Percentiles rank a stretch among this genome's conserved stretches.
Conservation (phyloP, 1,284 basidiomycete species). For the Hemileia vastatrix region DNA sequence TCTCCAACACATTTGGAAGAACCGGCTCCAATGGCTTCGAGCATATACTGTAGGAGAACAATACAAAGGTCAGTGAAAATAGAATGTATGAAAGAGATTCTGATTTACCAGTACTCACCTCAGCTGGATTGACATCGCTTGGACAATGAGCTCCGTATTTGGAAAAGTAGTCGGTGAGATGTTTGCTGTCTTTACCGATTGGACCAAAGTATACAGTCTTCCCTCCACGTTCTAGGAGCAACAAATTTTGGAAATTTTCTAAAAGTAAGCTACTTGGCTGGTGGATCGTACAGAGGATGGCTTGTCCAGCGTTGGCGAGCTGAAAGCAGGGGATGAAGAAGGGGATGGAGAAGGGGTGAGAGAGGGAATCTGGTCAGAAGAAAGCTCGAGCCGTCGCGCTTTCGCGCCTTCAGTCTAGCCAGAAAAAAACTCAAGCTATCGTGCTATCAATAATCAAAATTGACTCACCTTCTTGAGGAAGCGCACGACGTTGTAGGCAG, state of each 20-base stretch:
- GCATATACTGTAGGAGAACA: slow-evolving; percentile 38
- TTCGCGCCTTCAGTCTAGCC: slow-evolving; percentile 1
- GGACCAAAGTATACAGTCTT: slow-evolving; percentile 56
- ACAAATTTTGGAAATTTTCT: slow-evolving; percentile 54
- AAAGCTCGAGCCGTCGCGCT: too few relatives aligned
- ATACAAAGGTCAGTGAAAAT: background rate
- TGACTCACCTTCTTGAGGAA: slow-evolving; percentile 55
- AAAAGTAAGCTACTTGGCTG: slow-evolving; percentile 58
- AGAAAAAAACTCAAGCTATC: slow-evolving; percentile 41
- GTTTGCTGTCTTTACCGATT: slow-evolving; percentile 50
- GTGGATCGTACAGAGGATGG: slow-evolving; percentile 52
- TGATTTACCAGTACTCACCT: slow-evolving; percentile 45
- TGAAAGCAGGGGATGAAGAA: slow-evolving; percentile 72
- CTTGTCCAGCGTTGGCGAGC: slow-evolving; percentile 73
- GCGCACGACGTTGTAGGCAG: slow-evolving; percentile 71
- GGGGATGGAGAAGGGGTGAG: too few relatives aligned
- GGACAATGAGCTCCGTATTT: slow-evolving; percentile 51
- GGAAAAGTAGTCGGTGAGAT: slow-evolving; percentile 52
- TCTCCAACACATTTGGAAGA: slow-evolving; percentile 49
- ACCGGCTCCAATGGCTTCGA: slow-evolving; percentile 46
- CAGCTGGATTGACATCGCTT: slow-evolving; percentile 50
- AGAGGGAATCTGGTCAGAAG: slow-evolving; percentile 58
- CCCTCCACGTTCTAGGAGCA: slow-evolving; percentile 49
- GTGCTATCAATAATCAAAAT: slow-evolving; percentile 13
- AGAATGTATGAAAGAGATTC: too few relatives aligned